Base-by-base conservation (phyloP, 1,284 basidiomycete species). In the Ganoderma boninense region DNA sequence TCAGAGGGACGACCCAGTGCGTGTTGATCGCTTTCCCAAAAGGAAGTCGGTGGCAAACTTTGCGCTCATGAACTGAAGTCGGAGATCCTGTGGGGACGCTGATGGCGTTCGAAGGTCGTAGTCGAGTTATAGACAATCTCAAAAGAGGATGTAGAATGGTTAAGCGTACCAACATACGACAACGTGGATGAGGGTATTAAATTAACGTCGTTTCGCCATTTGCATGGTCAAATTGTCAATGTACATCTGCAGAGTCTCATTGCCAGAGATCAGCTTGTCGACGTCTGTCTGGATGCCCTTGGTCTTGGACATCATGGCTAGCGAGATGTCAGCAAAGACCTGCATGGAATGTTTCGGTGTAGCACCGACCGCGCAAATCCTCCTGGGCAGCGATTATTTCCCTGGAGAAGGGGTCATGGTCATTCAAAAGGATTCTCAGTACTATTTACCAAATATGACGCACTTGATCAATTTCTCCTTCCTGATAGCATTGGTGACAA, bases 221-320 rank as follows among this genome's bases (percentile, higher is more conserved):
- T 95, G 91, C 78, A 92, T 86, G 0, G 94, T 95, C 72, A 96
- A 79, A 76, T 96, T 96, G 79, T 96, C 94, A 76, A 95, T 95
- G 77, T 96, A 96, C 89, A 92, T 92, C 79, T 96, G 94, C 67
- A 96, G 81, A 5, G 91, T 95, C 72, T 91, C 90, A 75, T 96
- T 96, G 68, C 92, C 92, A 0, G 92, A 91, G 2, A 85, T 83
- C 26, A 95, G 84, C 79, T 93, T 95, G 70, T 93, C 91, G 20
- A 93, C 87, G 74, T 96, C 94, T 67, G 84, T 85, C 79, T 95
- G 92, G 5, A 93, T 90, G 26, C 83, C 80, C 72, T 91, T 87
- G 1, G 92, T 90, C 69, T 92, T 88, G n/a, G 84, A 83, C 40
- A 93, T 78, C 70, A 95, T 84, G 66, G 89, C 94, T 95, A 71